These are phyloP conservation scores for Aspergillus viridinutans DNA, from an alignment of 2,329 filamentous ascomycete species.

Conservation along the genomic window DNA sequence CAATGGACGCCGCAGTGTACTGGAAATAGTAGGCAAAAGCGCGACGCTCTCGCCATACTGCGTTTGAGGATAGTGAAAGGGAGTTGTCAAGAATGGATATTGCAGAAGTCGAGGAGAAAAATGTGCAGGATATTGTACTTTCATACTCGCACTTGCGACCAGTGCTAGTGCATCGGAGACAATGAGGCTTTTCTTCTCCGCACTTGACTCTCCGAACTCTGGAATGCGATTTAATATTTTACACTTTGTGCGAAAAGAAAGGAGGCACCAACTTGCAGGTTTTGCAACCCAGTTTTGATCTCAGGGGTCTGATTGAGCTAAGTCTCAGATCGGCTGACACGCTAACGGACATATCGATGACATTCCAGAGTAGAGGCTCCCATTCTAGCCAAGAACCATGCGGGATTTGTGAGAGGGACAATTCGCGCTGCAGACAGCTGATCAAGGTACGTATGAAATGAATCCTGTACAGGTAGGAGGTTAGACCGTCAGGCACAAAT, in stretches of 20 bases:
- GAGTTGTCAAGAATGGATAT: conserved; percentile 7
- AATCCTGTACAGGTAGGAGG: too few species aligned
- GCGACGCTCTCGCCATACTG: conserved; percentile 30
- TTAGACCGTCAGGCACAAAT: too few species aligned
- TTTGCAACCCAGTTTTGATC: conserved; percentile 27
- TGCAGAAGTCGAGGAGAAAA: conserved; percentile 2
- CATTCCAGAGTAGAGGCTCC: background rate
- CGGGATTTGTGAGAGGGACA: too few species aligned
- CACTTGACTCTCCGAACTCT: conserved; percentile 34
- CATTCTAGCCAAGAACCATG: too few species aligned
- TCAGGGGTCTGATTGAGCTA: conserved; percentile 8
- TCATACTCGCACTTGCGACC: conserved; percentile 34
- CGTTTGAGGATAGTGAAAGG: conserved; percentile 19
- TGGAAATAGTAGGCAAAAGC: conserved; percentile 38
- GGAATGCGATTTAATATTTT: conserved; percentile 1
- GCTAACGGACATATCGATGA: background rate
- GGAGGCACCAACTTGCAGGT: conserved; percentile 29
- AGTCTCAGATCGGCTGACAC: background rate
- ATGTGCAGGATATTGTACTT: conserved; percentile 1
- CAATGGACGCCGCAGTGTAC: conserved; percentile 25
- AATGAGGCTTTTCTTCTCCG: conserved; percentile 32
- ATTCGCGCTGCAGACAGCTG: background rate
- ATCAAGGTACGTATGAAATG: background rate
- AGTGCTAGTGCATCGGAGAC: conserved; percentile 30
- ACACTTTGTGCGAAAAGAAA: background rate